Evolutionary conservation across 257 asterid species (phyloP), one percentile per base, ranked within the genome.

Genomic region (Knoxia roxburghii): DNA sequence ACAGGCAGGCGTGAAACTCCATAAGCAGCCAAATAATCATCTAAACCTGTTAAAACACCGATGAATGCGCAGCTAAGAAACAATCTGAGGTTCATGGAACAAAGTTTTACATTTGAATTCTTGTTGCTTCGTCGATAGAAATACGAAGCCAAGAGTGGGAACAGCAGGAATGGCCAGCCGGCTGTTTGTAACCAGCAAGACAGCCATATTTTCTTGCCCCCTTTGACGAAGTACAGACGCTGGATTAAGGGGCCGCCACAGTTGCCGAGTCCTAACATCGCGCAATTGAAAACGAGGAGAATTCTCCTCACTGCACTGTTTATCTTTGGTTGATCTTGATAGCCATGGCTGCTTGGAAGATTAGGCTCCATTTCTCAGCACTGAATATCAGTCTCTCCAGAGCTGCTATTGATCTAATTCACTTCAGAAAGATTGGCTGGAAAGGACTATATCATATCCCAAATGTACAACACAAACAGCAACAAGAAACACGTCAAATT

Each of bases 211-310:
- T 67, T 71, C 54, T 76, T 76, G 64, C 80, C 74, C 5, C 80
- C 80, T 71, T 67, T 71, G 4, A 76, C 65, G 24, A 76, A 76
- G 71, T 76, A 71, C 7, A 76, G 80, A 17, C 77, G 80, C 70
- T 61, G 68, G 2, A 76, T 2, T 30, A 71, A 35, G 15, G 77
- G 80, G 39, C 64, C 71, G 32, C 80, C 80, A 30, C 80, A 76
- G 64, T 67, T 71, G 46, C 80, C 77, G 1, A 76, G 71, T 49
- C 68, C 80, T 62, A 76, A 65, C 68, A 76, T 67, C 26, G 48
- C n/a, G 52, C 71, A 67, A 43, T 76, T 71, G 18, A 71, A 20
- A 14, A 76, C 58, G 5, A 76, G 67, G 21, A 76, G 77, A 1
- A 43, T 17, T 55, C 40, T 76, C 61, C 71, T 71, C 61, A 57